phyloP scores from a whole-genome alignment of 169 alveolate genomes.

The Pseudocohnilembus persalinus region DNA sequence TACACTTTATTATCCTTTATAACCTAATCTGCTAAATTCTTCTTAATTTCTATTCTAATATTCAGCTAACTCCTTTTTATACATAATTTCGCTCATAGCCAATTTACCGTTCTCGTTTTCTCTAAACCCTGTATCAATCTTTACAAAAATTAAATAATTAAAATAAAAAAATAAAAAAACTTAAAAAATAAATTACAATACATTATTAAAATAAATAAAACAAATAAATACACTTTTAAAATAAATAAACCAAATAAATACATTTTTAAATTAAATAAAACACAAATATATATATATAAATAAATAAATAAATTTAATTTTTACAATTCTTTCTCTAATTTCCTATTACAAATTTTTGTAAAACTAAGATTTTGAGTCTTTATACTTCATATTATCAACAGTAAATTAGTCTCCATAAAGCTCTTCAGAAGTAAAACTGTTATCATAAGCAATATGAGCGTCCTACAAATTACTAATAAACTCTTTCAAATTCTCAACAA shows the following conservation, averaged over 20 bases:
- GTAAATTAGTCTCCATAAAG: not conserved
- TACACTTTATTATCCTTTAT: not conserved
- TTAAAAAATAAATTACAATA: no score
- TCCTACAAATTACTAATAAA: not conserved
- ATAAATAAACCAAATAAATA: no score
- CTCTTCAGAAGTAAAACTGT: not conserved
- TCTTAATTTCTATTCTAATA: constrained; percentile 1
- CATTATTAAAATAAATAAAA: no score
- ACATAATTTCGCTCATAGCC: constrained; percentile 23
- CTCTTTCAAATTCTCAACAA: not conserved
- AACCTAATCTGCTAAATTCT: not conserved
- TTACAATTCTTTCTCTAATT: not conserved
- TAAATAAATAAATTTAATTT: no score
- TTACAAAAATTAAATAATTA: no score
- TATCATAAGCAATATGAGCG: not conserved
- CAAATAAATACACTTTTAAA: no score
- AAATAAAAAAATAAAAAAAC: no score
- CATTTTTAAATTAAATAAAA: no score
- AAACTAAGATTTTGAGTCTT: not conserved
- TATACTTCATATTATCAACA: not conserved
- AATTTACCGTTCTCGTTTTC: constrained; percentile 11
- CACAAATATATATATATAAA: no score
- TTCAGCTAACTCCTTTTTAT: constrained; percentile 6
- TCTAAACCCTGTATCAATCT: not conserved
- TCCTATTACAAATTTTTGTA: not conserved